Percentiles rank a stretch among this genome's conserved stretches.
Evolutionary conservation across 2,329 filamentous ascomycete genomes (phyloP).

Genomic region (Helotiales sp.): DNA sequence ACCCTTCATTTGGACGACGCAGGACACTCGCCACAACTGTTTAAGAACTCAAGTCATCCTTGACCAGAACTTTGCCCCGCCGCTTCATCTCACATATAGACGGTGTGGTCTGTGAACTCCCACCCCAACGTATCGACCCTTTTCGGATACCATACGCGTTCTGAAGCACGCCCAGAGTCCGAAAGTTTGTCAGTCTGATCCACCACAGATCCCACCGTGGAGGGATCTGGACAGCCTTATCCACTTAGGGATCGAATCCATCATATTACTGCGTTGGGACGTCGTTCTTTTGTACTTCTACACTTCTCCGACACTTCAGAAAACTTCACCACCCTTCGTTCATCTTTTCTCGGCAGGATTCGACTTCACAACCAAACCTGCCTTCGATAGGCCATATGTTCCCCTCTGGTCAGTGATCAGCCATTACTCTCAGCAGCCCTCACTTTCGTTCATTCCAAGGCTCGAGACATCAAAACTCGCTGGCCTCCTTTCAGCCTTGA

Average conservation of each 20-base stretch:
- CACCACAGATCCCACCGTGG: constrained; percentile 31
- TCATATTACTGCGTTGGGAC: constrained; percentile 22
- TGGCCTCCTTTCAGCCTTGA: constrained; percentile 11
- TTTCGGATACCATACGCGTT: constrained; percentile 38
- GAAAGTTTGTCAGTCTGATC: constrained; percentile 33
- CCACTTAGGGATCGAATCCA: constrained; percentile 31
- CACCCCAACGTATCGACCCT: constrained; percentile 32
- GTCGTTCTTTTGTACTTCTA: constrained; percentile 24
- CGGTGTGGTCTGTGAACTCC: constrained; percentile 35
- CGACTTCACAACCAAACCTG: constrained; percentile 26
- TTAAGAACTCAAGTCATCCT: constrained; percentile 35
- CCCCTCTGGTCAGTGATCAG: constrained; percentile 40
- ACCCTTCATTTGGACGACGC: constrained; percentile 42
- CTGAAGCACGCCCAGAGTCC: constrained; percentile 39
- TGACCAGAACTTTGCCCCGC: constrained; percentile 26
- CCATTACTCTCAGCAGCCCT: constrained; percentile 34
- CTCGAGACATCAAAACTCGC: constrained; percentile 28
- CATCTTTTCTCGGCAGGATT: constrained; percentile 26
- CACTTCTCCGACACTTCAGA: constrained; percentile 31
- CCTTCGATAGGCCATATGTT: constrained; percentile 39
- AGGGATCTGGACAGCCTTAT: constrained; percentile 38
- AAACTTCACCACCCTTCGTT: constrained; percentile 27
- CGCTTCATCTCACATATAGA: constrained; percentile 34
- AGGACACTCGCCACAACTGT: constrained; percentile 38
- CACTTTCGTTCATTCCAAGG: constrained; percentile 42